These are phyloP conservation scores for Colletotrichum tamarilloi DNA, from an alignment of 2,329 filamentous ascomycete species.

Conservation along the genomic window DNA sequence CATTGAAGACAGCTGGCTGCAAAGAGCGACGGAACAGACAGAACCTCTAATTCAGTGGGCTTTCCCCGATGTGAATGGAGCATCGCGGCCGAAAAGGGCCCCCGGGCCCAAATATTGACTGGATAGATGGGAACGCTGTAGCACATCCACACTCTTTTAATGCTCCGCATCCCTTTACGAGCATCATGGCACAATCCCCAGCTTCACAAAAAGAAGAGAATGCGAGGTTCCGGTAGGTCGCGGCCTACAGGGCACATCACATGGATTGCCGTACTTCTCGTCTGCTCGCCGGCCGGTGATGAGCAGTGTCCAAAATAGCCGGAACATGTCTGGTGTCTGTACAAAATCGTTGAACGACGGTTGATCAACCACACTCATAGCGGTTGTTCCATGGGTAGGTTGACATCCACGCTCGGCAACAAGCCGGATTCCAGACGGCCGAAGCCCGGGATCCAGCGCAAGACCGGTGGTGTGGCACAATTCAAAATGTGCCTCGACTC, in stretches of 20 bases:
- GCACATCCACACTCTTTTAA: background rate
- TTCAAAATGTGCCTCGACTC: background rate
- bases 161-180: conserved; percentile 5
- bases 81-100: background rate
- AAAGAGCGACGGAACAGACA: background rate
- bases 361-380: background rate
- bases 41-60: background rate
- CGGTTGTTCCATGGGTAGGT: background rate
- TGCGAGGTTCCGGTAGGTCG: background rate
- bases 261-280: background rate
- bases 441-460: background rate
- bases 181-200: conserved; percentile 22
- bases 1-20: background rate
- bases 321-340: background rate
- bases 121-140: background rate
- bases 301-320: background rate
- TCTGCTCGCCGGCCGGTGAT: background rate
- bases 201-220: background rate
- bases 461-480: background rate
- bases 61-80: background rate
- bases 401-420: background rate
- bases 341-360: background rate
- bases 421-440: conserved; percentile 6
- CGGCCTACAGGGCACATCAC: conserved; percentile 2
- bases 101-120: background rate